Conservation (phyloP, 1,284 basidiomycete species). For the Leucoagaricus sp. region DNA sequence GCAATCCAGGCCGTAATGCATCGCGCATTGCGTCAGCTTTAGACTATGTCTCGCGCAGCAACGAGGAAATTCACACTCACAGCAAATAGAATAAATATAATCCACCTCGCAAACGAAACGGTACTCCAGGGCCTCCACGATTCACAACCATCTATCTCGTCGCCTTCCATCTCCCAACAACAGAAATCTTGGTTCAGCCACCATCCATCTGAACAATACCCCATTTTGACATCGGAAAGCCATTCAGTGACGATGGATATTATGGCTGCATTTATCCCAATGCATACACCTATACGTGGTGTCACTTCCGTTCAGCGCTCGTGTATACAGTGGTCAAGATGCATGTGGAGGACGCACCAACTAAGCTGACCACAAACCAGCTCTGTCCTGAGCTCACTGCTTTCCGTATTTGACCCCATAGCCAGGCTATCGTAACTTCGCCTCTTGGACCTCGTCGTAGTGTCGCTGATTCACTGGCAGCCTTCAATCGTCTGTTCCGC, state of each 20-base stretch:
- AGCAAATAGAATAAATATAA: slow-evolving; percentile 87
- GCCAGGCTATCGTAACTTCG: slow-evolving; percentile 52
- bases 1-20: no score
- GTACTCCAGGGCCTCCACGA: slow-evolving; percentile 95
- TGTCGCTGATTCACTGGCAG: slow-evolving; percentile 48
- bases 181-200: slow-evolving; percentile 99
- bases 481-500: slow-evolving; percentile 71
- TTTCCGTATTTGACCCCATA: slow-evolving; percentile 66
- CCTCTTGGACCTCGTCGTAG: slow-evolving; percentile 54
- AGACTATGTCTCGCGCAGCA: no score
- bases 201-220: slow-evolving; percentile 96
- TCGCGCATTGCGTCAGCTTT: no score
- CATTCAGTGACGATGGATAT: slow-evolving; percentile 98
- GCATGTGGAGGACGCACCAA: slow-evolving; percentile 60
- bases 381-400: slow-evolving; percentile 66
- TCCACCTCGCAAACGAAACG: slow-evolving; percentile 75
- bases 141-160: slow-evolving; percentile 80
- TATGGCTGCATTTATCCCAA: slow-evolving; percentile 92
- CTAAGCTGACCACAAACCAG: slow-evolving; percentile 82
- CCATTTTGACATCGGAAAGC: slow-evolving; percentile 97
- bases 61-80: slow-evolving; percentile 48
- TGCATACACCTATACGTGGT: slow-evolving; percentile 72
- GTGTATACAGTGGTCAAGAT: background rate
- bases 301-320: background rate
- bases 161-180: slow-evolving; percentile 92